A percentile compares a stretch with the other conserved stretches of the same genome.
These are phyloP conservation scores for Cutaneotrichosporon cutaneum DNA, from an alignment of 1,284 basidiomycete species.

Conservation along the genomic window DNA sequence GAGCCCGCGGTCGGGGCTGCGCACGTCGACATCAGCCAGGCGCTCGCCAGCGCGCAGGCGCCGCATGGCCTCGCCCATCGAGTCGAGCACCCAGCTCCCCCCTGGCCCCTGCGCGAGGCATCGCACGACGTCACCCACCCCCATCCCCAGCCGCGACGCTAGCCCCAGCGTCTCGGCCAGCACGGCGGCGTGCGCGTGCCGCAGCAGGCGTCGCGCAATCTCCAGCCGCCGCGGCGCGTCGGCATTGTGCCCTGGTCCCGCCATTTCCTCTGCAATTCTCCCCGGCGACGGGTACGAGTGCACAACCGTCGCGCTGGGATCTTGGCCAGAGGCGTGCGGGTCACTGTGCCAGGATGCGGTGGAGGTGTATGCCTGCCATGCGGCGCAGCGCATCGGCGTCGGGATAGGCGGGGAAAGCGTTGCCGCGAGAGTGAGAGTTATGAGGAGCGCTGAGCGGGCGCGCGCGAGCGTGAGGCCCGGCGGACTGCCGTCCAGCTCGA, in stretches of 20 bases:
- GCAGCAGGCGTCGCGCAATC: not conserved
- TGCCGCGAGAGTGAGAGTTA: not conserved
- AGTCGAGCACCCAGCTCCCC: not conserved
- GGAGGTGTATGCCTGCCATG: not conserved
- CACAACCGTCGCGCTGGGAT: not conserved
- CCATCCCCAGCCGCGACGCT: not conserved
- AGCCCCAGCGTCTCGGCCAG: not conserved
- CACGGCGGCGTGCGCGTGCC: not conserved
- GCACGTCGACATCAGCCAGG: not conserved
- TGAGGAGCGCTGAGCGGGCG: not conserved
- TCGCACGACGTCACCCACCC: not conserved
- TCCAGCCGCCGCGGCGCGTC: not conserved
- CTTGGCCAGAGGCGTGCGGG: not conserved
- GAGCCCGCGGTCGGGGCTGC: not conserved
- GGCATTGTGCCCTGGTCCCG: not conserved
- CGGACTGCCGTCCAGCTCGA: not conserved
- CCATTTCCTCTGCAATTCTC: not conserved
- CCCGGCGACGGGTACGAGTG: not conserved
- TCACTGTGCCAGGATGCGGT: not conserved
- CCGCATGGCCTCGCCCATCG: not conserved
- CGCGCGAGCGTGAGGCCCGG: not conserved
- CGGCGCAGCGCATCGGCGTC: not conserved
- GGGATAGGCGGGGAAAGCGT: not conserved
- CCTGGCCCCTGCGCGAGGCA: not conserved
- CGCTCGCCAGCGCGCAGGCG: not conserved